These are phyloP conservation scores for Periconia sp. DNA, from an alignment of 2,329 filamentous ascomycete species.

Conservation along the genomic window DNA sequence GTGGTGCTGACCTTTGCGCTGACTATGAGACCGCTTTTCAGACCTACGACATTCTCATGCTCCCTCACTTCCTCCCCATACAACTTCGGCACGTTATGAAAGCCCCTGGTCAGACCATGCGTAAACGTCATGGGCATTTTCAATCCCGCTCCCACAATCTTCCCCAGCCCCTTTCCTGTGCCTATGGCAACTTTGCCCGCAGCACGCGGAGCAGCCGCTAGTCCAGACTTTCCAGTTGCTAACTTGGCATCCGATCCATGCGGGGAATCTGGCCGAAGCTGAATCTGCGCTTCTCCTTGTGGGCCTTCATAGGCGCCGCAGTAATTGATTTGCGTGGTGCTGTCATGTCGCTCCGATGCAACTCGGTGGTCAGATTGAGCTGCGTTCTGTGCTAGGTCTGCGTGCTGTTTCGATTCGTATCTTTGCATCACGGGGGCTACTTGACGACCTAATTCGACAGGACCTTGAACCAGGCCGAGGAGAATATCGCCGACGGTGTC, in stretches of 20 bases:
- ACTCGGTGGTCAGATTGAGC: too few species aligned
- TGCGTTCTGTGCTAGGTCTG: neutral
- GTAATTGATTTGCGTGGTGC: too few species aligned
- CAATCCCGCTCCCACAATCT: slow-evolving; percentile 72
- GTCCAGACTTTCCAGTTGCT: neutral
- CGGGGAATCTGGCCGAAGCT: too few species aligned
- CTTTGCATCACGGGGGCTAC: slow-evolving; percentile 13
- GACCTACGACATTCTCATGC: slow-evolving; percentile 74
- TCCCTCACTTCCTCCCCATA: slow-evolving; percentile 83
- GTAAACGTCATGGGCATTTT: slow-evolving; percentile 83
- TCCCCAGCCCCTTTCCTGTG: slow-evolving; percentile 68
- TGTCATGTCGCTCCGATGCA: too few species aligned
- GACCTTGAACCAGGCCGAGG: slow-evolving; percentile 27
- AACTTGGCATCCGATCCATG: too few species aligned
- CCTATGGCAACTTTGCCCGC: slow-evolving; percentile 63
- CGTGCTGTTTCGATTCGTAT: slow-evolving; percentile 5
- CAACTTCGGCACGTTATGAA: slow-evolving; percentile 81
- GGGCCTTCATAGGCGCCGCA: too few species aligned
- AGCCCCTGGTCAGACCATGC: slow-evolving; percentile 78
- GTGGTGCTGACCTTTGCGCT: slow-evolving; percentile 66
- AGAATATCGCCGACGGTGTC: slow-evolving; percentile 28
- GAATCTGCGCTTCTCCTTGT: too few species aligned
- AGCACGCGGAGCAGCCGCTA: slow-evolving; percentile 13
- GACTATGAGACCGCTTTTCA: slow-evolving; percentile 74
- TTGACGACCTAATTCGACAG: slow-evolving; percentile 25